Conservation (phyloP, 2,329 filamentous ascomycete genomes). For the Pseudomassariella vexata region DNA sequence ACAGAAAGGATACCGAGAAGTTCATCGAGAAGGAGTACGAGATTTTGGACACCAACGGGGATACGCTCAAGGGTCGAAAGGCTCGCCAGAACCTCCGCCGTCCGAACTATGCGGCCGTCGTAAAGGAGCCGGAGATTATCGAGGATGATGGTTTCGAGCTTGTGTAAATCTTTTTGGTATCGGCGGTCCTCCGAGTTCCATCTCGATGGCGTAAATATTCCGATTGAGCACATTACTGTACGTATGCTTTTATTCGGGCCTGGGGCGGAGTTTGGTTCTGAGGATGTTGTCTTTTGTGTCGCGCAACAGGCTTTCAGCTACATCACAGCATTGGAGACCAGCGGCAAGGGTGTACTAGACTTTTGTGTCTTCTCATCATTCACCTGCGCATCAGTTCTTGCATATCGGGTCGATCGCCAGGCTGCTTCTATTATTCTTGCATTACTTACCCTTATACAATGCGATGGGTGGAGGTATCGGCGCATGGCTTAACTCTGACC, state of each 20-base stretch:
- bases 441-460: too few relatives aligned
- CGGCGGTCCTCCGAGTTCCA: not conserved
- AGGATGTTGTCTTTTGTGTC: not conserved
- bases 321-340: not conserved
- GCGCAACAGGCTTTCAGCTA: not conserved
- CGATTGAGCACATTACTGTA: too few relatives aligned
- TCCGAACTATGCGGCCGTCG: slow-evolving; percentile 15
- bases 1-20: slow-evolving; percentile 35
- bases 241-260: too few relatives aligned
- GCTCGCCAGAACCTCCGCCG: slow-evolving; percentile 34
- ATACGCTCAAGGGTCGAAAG: slow-evolving; percentile 36
- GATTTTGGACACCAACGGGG: slow-evolving; percentile 38
- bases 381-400: slow-evolving; percentile 5
- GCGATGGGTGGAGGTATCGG: too few relatives aligned
- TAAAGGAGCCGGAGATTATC: slow-evolving; percentile 18
- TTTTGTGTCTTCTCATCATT: slow-evolving; percentile 7
- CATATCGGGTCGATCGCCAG: slow-evolving; percentile 13
- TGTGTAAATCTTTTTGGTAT: slow-evolving; percentile 15
- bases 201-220: too few relatives aligned
- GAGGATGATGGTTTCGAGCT: slow-evolving; percentile 39
- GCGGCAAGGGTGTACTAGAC: not conserved
- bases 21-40: slow-evolving; percentile 43
- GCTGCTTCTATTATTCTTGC: slow-evolving; percentile 14
- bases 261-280: too few relatives aligned
- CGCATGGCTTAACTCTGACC: slow-evolving; percentile 17